Conservation (phyloP, 139 green algal species). For the Chlamydomonas eustigma region DNA sequence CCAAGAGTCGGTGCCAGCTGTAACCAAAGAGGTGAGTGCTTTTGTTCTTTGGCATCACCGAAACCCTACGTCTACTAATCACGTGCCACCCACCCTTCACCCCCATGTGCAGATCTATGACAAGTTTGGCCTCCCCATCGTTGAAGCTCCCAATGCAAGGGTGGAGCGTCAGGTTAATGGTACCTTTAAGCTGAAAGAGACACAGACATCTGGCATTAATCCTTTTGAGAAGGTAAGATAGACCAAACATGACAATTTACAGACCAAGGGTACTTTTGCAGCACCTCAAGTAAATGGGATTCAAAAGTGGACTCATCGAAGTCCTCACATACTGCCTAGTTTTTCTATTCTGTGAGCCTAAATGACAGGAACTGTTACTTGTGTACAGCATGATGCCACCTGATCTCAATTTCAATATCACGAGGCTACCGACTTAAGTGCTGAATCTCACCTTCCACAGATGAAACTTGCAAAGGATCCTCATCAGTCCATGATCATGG, state of each 20-base stretch:
- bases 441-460: not conserved
- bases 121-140: constrained; percentile 6
- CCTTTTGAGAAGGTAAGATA: constrained; percentile 18
- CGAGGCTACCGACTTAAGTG: not conserved
- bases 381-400: not conserved
- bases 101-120: constrained; percentile 7
- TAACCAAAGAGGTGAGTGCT: not conserved
- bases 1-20: not conserved
- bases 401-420: not conserved
- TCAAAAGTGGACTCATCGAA: not conserved
- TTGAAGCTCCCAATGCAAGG: not conserved
- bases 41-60: not conserved
- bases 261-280: not conserved
- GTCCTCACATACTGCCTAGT: not conserved
- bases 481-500: constrained; percentile 7
- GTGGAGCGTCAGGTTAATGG: not conserved
- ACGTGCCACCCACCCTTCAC: not conserved
- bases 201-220: not conserved
- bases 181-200: constrained; percentile 11
- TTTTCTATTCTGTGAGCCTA: not conserved
- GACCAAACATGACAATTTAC: not conserved
- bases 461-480: constrained; percentile 15
- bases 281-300: not conserved
- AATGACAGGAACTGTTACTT: not conserved
- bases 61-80: not conserved